A percentile compares a stretch with the other conserved stretches of the same genome.
Conservation (phyloP, 306 rosid genomes). For the Cicer bijugum region DNA sequence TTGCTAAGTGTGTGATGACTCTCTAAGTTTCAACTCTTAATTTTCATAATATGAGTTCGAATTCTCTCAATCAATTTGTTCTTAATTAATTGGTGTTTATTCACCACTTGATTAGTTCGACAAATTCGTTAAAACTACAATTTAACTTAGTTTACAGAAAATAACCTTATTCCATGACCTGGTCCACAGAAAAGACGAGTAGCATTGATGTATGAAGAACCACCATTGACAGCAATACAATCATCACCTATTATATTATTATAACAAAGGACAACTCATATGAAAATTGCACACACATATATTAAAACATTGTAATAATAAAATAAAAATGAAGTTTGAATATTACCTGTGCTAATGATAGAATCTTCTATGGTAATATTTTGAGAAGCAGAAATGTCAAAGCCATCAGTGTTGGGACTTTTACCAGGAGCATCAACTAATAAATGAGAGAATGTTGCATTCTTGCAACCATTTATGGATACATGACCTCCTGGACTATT, state of each 20-base stretch:
- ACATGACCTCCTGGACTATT: slow-evolving; percentile 46
- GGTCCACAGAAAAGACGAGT: slow-evolving; percentile 53
- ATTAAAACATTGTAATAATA: not conserved
- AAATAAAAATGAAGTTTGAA: not conserved
- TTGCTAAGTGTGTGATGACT: too few relatives aligned
- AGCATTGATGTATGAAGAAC: slow-evolving; percentile 44
- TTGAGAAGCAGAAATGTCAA: slow-evolving; percentile 39
- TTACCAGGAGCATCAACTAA: slow-evolving; percentile 36
- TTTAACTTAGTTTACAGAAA: not conserved
- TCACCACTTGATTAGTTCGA: too few relatives aligned
- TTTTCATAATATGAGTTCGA: too few relatives aligned
- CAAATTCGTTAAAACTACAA: too few relatives aligned
- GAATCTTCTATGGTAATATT: slow-evolving; percentile 38
- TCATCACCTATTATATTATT: slow-evolving; percentile 55
- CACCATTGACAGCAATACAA: slow-evolving; percentile 50
- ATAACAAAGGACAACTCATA: not conserved
- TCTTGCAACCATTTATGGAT: slow-evolving; percentile 15
- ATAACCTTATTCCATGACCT: slow-evolving; percentile 60
- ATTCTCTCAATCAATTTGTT: too few relatives aligned
- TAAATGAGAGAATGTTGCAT: slow-evolving; percentile 22
- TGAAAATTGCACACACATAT: not conserved
- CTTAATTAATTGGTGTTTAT: too few relatives aligned
- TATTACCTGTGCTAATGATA: slow-evolving; percentile 42
- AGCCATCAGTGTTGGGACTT: slow-evolving; percentile 61
- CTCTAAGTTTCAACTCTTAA: too few relatives aligned